Base-by-base conservation (phyloP, 2,329 filamentous ascomycete genomes). In the Epichloe baconii region DNA sequence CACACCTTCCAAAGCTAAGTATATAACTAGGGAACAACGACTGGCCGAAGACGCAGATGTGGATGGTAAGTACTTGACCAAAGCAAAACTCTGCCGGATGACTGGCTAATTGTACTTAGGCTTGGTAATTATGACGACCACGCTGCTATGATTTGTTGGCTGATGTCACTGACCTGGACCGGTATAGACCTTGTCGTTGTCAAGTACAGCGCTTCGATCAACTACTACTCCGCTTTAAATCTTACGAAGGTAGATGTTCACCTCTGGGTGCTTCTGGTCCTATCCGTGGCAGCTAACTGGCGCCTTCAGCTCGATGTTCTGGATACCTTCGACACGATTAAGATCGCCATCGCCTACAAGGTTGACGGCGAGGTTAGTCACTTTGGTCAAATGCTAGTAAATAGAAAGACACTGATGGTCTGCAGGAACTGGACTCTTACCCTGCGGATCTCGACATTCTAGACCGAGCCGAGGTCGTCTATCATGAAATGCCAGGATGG, bases 401-500 rank as follows among this genome's bases (percentile, higher is more conserved):
- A 26, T 51, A 48, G 52, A 12, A 47, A 49, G 40, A 72, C 49
- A 63, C 68, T 41, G 60, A 50, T 12, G n/a, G 7, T 42, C 47
- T 54, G 52, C 10, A 61, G 56, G 61, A 62, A 52, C 48, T 54
- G 10, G 52, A 51, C 17, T 79, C 75, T 12, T 88, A 85, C 74
- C 85, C 77, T 4, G 80, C 82, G 7, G 78, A 85, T 59, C 72
- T 80, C 15, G 68, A 72, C 42, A 64, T 75, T 37, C 71, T 88
- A 15, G 75, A 76, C 31, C 70, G 72, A 49, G 74, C 79, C 50
- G 76, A 84, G 60, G 79, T 86, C 17, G 73, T 79, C 38, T 88
- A 88, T 67, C 73, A 80, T 59, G 83, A 81, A 49, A 66, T 89
- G 53, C 74, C 77, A 17, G 85, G 85, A 46, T 89, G 85, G 85